Evolutionary conservation across 2,329 filamentous ascomycete species (phyloP), one percentile per base, ranked within the genome.

Genomic region (Tolypocladium tropicale): DNA sequence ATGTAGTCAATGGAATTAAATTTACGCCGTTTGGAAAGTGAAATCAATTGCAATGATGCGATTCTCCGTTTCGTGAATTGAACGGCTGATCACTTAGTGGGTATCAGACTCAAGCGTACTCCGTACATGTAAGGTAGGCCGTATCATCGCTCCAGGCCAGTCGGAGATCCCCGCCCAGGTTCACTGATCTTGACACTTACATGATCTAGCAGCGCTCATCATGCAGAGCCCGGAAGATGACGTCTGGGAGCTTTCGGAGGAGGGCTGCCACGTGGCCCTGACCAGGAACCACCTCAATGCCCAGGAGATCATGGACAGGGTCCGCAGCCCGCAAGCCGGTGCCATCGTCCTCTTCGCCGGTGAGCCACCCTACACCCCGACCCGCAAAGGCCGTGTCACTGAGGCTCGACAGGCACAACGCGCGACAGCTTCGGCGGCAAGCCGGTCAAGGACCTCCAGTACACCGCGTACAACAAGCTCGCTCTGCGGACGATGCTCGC

Each of bases 291-390:
- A 75, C 46, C 80, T 94, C 57, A 76, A 85, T 65, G 72, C 79
- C 23, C 74, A 78, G 23, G 64, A 75, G 6, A 74, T 81, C 33
- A 86, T 90, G 70, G 75, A 84, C 61, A 78, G 76, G 51, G 88
- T 94, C 25, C 84, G 87, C 61, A 89, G 82, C 63, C 84, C 86
- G 23, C 80, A 84, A 63, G 88, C 88, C 12, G 88, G 88, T 6
- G 88, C 88, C 14, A 86, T 90, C 52, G 87, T 92, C 11, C 65
- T 91, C 36, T 92, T 92, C 68, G 84, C 86, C 57, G 88, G 88
- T 84, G 75, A 61, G 71, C 63, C 46, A 55, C 57, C 21, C 67
- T 60, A 39, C 61, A 28, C n/a, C 34, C 36, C 39, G 21, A 30
- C 36, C 52, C 7, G 48, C 39, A 30, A 41, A 48, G n/a, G n/a